Conservation (phyloP, 768 basidiomycete species). For the Hebeloma cylindrosporum region DNA sequence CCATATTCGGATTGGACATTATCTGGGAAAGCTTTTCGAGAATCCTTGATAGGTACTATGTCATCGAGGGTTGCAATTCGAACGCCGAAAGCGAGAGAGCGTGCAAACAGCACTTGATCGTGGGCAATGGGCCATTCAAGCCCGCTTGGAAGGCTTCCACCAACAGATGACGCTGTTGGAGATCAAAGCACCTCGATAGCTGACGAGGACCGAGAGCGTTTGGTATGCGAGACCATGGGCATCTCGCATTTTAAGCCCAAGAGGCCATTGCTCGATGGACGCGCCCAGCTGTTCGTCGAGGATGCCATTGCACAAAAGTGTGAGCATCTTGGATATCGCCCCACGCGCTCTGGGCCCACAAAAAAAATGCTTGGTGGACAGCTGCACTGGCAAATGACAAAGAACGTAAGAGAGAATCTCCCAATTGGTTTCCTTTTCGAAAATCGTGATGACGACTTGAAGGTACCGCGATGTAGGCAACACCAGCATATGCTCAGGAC, state of each 20-base stretch:
- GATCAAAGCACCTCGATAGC: conserved; percentile 81
- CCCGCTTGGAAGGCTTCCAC: conserved; percentile 73
- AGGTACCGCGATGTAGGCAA: conserved; percentile 81
- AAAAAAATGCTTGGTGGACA: conserved; percentile 95
- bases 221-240: conserved; percentile 88
- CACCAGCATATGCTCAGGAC: conserved; percentile 42
- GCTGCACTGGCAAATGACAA: conserved; percentile 86
- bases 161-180: conserved; percentile 62
- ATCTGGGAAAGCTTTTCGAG: conserved; percentile 88
- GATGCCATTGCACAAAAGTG: conserved; percentile 67
- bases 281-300: conserved; percentile 56
- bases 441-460: conserved; percentile 54
- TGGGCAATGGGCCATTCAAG: conserved; percentile 66
- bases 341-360: conserved; percentile 82
- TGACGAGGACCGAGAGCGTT: conserved; percentile 82
- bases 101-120: conserved; percentile 88
- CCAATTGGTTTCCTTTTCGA: conserved; percentile 83
- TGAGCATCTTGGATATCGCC: conserved; percentile 61
- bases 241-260: conserved; percentile 68
- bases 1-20: conserved; percentile 91
- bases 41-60: conserved; percentile 74
- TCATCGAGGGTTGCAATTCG: conserved; percentile 81
- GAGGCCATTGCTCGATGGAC: conserved; percentile 58
- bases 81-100: conserved; percentile 86
- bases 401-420: conserved; percentile 91